Evolutionary conservation across 139 green algal genomes (phyloP).

Genomic region (Nannochloris sp.): DNA sequence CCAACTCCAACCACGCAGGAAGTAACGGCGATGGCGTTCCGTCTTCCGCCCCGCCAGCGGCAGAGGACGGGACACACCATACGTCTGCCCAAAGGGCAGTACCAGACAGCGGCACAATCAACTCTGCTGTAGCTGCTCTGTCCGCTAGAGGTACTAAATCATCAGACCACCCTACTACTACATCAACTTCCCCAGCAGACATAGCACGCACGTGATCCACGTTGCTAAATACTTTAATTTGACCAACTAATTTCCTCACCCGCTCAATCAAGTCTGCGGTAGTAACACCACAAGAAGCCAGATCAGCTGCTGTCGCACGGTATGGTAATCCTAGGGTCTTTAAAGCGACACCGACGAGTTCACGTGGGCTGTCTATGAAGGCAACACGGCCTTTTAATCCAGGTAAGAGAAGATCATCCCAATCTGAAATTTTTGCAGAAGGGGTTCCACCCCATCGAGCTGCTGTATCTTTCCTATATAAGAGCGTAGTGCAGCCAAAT

Average conservation of each 20-base stretch:
- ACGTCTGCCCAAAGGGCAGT: slow-evolving; percentile 69
- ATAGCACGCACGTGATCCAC: slow-evolving; percentile 59
- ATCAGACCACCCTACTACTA: slow-evolving; percentile 53
- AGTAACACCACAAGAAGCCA: slow-evolving; percentile 30
- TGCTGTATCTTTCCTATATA: slow-evolving; percentile 45
- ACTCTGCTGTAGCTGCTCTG: slow-evolving; percentile 30
- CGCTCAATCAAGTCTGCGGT: slow-evolving; percentile 9
- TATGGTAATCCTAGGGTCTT: slow-evolving; percentile 46
- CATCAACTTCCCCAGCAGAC: slow-evolving; percentile 59
- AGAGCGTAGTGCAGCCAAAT: slow-evolving; percentile 65
- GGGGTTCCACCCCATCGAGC: slow-evolving; percentile 22
- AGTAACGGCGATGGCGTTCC: slow-evolving; percentile 58
- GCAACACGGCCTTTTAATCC: slow-evolving; percentile 49
- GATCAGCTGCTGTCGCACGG: slow-evolving; percentile 33
- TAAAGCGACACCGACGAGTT: slow-evolving; percentile 68
- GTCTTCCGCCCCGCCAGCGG: slow-evolving; percentile 26
- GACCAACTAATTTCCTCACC: slow-evolving; percentile 32
- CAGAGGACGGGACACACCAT: slow-evolving; percentile 52
- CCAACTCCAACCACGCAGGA: slow-evolving; percentile 67
- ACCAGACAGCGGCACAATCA: slow-evolving; percentile 58
- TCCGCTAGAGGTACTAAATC: slow-evolving; percentile 43
- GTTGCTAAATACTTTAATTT: slow-evolving; percentile 60
- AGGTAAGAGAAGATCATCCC: slow-evolving; percentile 76
- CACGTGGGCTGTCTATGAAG: slow-evolving; percentile 59
- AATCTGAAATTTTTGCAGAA: slow-evolving; percentile 45